Evolutionary conservation across 306 rosid species (phyloP), one percentile per base, ranked within the genome.

Genomic region (Rosa lucieae): DNA sequence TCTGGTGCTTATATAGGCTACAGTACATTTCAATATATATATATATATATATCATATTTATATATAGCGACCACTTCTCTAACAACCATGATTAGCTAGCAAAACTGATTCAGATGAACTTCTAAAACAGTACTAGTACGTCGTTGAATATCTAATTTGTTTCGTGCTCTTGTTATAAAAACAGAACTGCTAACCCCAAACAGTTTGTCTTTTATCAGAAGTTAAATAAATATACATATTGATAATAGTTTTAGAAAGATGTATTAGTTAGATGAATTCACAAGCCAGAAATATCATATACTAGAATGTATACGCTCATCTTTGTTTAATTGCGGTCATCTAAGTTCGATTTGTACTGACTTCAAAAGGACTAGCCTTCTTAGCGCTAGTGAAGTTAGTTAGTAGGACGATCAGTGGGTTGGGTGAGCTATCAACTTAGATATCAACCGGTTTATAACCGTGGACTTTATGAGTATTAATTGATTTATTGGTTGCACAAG

Each of bases 61-160:
- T 21, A 21, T 58, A 58, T 0, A n/a, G 29, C 10, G 32, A 63
- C 40, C 10, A 68, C 37, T n/a, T 0, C 26, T 11, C 52, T n/a
- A 69, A 69, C 73, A 43, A 69, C 73, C 7, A 5, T 43, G 73
- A 69, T 69, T 43, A 29, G 17, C 66, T 1, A 43, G 55, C 73
- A 21, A 69, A 69, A 43, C 18, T 43, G 73, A 69, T 43, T 44
- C 53, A 69, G 49, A 42, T 20, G 37, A 69, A 21, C 5, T 9
- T 43, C 17, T 21, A 69, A 21, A 59, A 59, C 62, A 32, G 10
- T 10, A 59, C 17, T 1, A 59, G 3, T 59, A 59, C 66, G 66
- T 59, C 66, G 23, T 59, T 21, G 9, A 26, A 58, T 58, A 58
- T 21, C 65, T 58, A 21, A 58, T 58, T 21, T 23, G 32, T 59